Conservation (phyloP, 2,329 filamentous ascomycete genomes). For the Aspergillus sp. region DNA sequence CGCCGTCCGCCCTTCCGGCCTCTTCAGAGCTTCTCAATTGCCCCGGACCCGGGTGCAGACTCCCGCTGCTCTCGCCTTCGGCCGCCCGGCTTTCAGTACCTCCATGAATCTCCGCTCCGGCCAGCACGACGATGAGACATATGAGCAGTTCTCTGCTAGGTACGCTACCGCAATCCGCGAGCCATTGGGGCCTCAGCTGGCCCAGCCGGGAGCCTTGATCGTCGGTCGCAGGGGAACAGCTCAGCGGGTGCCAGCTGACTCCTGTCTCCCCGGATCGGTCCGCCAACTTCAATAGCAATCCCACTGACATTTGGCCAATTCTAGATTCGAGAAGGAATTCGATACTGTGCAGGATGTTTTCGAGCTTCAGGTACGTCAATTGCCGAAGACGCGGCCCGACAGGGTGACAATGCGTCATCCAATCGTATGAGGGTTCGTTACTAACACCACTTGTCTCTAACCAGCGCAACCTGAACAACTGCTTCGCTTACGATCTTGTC, state of each 20-base stretch:
- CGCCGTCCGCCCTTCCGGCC: constrained; percentile 57
- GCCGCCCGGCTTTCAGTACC: constrained; percentile 61
- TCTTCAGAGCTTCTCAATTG: constrained; percentile 65
- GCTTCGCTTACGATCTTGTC: constrained; percentile 99
- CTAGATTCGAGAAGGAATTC: constrained; percentile 99
- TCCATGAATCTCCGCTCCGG: constrained; percentile 58
- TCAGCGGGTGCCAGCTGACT: constrained; percentile 11
- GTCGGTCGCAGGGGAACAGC: constrained; percentile 14
- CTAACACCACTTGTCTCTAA: background rate
- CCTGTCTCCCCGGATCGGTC: background rate
- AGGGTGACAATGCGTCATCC: background rate
- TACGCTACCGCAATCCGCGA: constrained; percentile 49
- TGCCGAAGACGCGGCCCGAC: background rate
- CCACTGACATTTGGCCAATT: constrained; percentile 38
- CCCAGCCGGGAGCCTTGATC: constrained; percentile 9
- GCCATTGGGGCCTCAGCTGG: constrained; percentile 25
- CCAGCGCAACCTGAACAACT: constrained; percentile 96
- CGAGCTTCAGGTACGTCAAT: constrained; percentile 84
- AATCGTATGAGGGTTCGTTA: background rate
- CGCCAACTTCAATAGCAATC: constrained; percentile 17
- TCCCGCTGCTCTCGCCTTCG: constrained; percentile 53
- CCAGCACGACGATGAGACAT: constrained; percentile 88
- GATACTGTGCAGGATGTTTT: constrained; percentile 97
- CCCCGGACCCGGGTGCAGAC: constrained; percentile 59
- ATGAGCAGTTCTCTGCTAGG: constrained; percentile 98